Evolutionary conservation across 73 alveolate genomes (phyloP).

Genomic region (Paraurostyla sp.): DNA sequence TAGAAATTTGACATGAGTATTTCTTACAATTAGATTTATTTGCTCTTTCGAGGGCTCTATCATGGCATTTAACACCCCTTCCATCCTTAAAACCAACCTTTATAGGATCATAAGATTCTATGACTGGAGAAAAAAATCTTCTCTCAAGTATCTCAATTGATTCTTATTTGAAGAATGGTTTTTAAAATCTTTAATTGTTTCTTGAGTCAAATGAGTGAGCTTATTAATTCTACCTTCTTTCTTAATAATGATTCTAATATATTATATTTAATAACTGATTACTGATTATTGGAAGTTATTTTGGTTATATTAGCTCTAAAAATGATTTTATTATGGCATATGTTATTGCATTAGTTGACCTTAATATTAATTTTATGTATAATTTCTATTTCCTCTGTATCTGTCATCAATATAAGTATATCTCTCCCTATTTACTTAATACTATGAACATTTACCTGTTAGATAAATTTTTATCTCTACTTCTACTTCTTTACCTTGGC

Average conservation of each 20-base stretch:
- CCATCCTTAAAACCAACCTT: constrained; percentile 41
- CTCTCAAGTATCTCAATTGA: not conserved
- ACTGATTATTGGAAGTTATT: too few species aligned
- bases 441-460: not conserved
- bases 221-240: too few species aligned
- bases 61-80: constrained; percentile 51
- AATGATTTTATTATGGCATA: not conserved
- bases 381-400: not conserved
- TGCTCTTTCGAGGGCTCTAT: constrained; percentile 60
- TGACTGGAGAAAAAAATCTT: not conserved
- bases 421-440: not conserved
- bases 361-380: not conserved
- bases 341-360: not conserved
- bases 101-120: constrained; percentile 40
- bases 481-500: constrained; percentile 13
- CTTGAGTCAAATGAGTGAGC: too few species aligned
- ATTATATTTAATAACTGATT: too few species aligned
- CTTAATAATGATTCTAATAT: too few species aligned
- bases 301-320: too few species aligned
- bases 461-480: constrained; percentile 14
- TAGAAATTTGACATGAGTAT: too few species aligned
- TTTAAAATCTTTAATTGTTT: not conserved
- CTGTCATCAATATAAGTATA: not conserved
- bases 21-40: constrained; percentile 32
- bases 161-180: not conserved